Evolutionary conservation across 2,329 filamentous ascomycete genomes (phyloP), one percentile per base, ranked within the genome.

Genomic region (Thielaviopsis punctulata): DNA sequence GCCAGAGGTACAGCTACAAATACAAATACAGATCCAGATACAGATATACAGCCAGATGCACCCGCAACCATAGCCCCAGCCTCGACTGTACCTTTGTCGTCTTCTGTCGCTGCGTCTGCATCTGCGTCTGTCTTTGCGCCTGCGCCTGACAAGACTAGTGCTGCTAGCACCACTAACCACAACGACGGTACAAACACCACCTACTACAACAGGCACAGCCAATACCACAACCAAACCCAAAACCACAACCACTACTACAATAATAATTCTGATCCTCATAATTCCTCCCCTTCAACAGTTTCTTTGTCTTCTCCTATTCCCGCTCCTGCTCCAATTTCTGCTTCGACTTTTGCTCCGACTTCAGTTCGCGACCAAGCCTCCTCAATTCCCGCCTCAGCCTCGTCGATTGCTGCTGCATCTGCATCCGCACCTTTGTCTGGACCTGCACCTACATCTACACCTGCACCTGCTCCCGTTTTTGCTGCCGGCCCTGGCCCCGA

Each of bases 1-100:
- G 15, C 39, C 1, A 44, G n/a, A 41, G 36, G 13, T 18, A n/a
- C n/a, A n/a, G n/a, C n/a, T n/a, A n/a, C n/a, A n/a, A n/a, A n/a
- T n/a, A n/a, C n/a, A n/a, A n/a, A n/a, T n/a, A n/a, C n/a, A n/a
- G n/a, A n/a, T n/a, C n/a, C n/a, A n/a, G n/a, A n/a, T n/a, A n/a
- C n/a, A n/a, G n/a, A n/a, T n/a, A n/a, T n/a, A n/a, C n/a, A n/a
- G n/a, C n/a, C n/a, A n/a, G n/a, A n/a, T n/a, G n/a, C n/a, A n/a
- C n/a, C n/a, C 7, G 30, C 30, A n/a, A 15, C 30, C 30, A 15
- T 15, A n/a, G 36, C 36, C 36, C 7, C 36, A 19, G n/a, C 56
- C 49, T 58, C 56, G 53, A 62, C 49, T 56, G 59, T 58, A 22
- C 43, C 52, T 15, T 56, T 30, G 24, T 39, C 24, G 15, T 18